phyloP scores from a whole-genome alignment of 1,139 yeast genomes.

The Groenewaldozyma sp. region DNA sequence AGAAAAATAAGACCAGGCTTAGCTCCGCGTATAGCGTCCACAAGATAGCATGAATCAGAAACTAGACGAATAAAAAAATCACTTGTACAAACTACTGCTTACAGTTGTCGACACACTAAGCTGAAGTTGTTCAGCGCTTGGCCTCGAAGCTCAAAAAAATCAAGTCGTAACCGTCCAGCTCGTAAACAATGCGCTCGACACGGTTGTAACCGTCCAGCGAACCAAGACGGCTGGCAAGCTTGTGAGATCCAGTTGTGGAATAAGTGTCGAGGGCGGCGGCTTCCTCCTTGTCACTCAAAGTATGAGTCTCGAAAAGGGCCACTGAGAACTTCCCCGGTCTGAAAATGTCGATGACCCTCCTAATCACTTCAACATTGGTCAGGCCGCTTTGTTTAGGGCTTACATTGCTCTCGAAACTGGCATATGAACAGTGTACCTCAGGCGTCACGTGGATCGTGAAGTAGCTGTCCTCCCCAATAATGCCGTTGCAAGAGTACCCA shows the following conservation, averaged over 20 bases:
- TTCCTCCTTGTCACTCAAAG: slow-evolving; percentile 11
- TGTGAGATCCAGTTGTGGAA: slow-evolving; percentile 3
- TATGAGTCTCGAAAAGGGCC: slow-evolving; percentile 44
- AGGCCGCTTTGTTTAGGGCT: slow-evolving; percentile 39
- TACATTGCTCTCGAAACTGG: slow-evolving; percentile 87
- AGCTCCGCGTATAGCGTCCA: background rate
- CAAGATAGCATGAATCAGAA: background rate
- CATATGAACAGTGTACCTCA: slow-evolving; percentile 89
- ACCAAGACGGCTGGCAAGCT: background rate
- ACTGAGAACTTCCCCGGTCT: slow-evolving; percentile 71
- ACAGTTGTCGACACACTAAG: too few species aligned
- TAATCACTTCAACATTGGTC: slow-evolving; percentile 41
- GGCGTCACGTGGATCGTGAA: slow-evolving; percentile 94
- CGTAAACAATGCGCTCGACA: slow-evolving; percentile 63
- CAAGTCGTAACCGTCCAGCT: slow-evolving; percentile 49
- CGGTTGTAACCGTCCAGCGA: slow-evolving; percentile 45
- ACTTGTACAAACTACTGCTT: too few species aligned
- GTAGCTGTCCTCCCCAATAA: slow-evolving; percentile 52
- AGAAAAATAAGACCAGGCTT: background rate
- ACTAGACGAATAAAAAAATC: background rate
- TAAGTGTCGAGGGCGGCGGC: too few species aligned
- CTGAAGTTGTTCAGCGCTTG: slow-evolving; percentile 10
- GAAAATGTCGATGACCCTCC: slow-evolving; percentile 54
- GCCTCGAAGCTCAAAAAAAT: slow-evolving; percentile 30
- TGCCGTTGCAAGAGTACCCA: slow-evolving; percentile 85